phyloP scores from a whole-genome alignment of 2,329 filamentous ascomycete species.

The Ophiocordyceps camponoti-saundersi region DNA sequence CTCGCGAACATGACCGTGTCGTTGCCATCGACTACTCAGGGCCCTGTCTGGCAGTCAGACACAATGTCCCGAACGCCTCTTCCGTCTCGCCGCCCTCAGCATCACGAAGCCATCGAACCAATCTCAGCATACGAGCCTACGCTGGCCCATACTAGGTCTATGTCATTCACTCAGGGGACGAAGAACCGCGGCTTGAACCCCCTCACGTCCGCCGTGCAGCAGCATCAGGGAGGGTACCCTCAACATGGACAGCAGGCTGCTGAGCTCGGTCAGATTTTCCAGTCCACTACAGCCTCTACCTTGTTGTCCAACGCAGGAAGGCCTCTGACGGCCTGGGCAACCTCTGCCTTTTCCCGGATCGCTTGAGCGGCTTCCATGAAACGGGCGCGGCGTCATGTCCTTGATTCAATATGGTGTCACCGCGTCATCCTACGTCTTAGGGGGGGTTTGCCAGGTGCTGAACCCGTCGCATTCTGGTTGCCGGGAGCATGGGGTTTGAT shows the following conservation, averaged over 20 bases:
- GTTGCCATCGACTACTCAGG: not conserved
- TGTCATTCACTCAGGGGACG: not conserved
- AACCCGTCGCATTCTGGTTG: no score
- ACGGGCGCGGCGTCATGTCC: no score
- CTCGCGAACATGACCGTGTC: not conserved
- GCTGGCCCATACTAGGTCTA: not conserved
- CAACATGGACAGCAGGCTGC: not conserved
- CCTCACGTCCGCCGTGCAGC: not conserved
- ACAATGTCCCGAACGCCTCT: not conserved
- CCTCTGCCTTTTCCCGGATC: not conserved
- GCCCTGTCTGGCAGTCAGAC: not conserved
- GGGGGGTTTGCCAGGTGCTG: no score
- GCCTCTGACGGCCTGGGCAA: not conserved
- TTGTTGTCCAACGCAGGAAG: slow-evolving; percentile 1
- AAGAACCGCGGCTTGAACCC: not conserved
- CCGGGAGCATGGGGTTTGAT: no score
- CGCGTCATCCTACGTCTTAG: no score
- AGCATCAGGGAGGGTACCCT: not conserved
- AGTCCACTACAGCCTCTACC: slow-evolving; percentile 1
- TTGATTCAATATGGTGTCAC: no score
- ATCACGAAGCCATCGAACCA: not conserved
- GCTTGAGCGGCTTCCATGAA: no score
- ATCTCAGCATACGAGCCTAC: not conserved
- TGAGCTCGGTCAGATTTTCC: not conserved
- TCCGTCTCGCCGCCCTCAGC: not conserved